Conservation (phyloP, 345 rosid species). For the Moricandia moricandioides region DNA sequence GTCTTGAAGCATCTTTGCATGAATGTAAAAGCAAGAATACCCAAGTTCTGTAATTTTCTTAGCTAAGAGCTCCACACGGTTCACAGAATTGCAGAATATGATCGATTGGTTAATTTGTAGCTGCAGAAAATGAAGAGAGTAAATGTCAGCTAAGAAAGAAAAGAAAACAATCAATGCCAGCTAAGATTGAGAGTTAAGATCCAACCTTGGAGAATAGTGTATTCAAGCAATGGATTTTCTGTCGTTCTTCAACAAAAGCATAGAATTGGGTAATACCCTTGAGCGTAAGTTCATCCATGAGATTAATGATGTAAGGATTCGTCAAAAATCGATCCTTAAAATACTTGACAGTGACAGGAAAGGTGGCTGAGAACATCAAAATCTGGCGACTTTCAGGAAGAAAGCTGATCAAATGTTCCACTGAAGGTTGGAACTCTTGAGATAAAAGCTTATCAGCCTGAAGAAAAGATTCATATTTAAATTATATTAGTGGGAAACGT, state of each 20-base stretch:
- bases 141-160: not conserved
- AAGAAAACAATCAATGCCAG: not conserved
- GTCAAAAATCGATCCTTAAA: conserved; percentile 77
- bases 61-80: not conserved
- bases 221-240: conserved; percentile 92
- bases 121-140: conserved; percentile 12
- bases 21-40: not conserved
- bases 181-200: not conserved
- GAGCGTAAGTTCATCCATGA: conserved; percentile 92
- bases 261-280: conserved; percentile 89
- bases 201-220: conserved; percentile 88
- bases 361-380: conserved; percentile 89
- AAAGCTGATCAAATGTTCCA: conserved; percentile 80
- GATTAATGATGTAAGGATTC: conserved; percentile 78
- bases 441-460: conserved; percentile 94
- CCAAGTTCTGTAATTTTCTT: not conserved
- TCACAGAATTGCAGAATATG: not conserved
- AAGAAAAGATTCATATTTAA: conserved; percentile 18
- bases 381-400: conserved; percentile 72
- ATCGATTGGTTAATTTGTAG: not conserved
- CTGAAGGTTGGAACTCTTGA: conserved; percentile 88
- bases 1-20: not conserved
- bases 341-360: conserved; percentile 88
- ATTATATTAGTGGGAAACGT: conserved; percentile 22
- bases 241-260: conserved; percentile 93